phyloP scores from a whole-genome alignment of 1,284 basidiomycete genomes.

The Trichosporon sp. region DNA sequence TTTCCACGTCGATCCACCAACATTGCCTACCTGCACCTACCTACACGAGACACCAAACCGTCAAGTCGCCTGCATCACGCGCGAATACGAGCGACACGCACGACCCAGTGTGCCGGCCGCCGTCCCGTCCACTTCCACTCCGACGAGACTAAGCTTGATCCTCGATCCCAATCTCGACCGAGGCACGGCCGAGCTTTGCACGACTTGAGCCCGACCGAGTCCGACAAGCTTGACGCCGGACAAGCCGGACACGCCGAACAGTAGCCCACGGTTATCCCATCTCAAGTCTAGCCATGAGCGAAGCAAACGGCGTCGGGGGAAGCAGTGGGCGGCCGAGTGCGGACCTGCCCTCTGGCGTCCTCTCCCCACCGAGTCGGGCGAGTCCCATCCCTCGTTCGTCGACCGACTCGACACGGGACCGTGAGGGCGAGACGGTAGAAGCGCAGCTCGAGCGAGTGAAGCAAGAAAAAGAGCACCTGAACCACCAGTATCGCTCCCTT shows the following conservation, averaged over 20 bases:
- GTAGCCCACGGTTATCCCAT: too few relatives aligned
- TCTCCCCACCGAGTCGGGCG: background rate
- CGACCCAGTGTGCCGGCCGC: too few relatives aligned
- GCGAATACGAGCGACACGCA: background rate
- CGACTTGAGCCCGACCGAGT: background rate
- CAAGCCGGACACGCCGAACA: too few relatives aligned
- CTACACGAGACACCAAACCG: background rate
- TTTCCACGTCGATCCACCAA: background rate
- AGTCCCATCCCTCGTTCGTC: background rate
- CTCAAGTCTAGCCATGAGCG: constrained; percentile 1
- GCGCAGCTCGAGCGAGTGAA: constrained; percentile 47
- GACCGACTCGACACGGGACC: background rate
- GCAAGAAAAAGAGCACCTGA: constrained; percentile 78
- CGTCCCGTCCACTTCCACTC: too few relatives aligned
- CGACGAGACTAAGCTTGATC: too few relatives aligned
- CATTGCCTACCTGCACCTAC: background rate
- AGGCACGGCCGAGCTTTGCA: background rate
- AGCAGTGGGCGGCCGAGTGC: constrained; percentile 9
- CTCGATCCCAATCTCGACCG: too few relatives aligned
- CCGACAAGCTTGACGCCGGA: too few relatives aligned
- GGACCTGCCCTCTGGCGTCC: constrained; percentile 10
- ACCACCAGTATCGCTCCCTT: constrained; percentile 77
- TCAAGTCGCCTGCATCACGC: background rate
- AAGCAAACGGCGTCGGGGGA: constrained; percentile 8
- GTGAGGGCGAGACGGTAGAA: constrained; percentile 26